phyloP scores from a whole-genome alignment of 176 grass and related monocot species.

The Triticum monococcum region DNA sequence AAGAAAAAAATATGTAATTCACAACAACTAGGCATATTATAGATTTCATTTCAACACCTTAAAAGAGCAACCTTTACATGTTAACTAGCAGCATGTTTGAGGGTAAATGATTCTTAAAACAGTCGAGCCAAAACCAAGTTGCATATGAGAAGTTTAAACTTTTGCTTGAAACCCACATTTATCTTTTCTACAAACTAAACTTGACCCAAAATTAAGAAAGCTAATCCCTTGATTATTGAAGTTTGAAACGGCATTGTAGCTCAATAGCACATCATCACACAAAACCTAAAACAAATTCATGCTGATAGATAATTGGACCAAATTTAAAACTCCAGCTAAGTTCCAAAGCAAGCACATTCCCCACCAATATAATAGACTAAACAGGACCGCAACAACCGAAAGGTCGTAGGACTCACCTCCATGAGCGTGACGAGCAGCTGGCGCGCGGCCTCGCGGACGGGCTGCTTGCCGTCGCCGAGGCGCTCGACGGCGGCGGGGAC shows the following conservation, averaged over 20 bases:
- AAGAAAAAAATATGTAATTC: neutral
- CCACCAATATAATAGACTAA: neutral
- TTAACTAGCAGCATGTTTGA: neutral
- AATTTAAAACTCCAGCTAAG: neutral
- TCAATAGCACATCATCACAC: neutral
- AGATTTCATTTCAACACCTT: neutral
- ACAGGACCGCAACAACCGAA: neutral
- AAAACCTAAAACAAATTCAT: neutral
- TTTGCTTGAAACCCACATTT: neutral
- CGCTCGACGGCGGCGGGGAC: constrained; percentile 83
- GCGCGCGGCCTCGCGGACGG: constrained; percentile 72
- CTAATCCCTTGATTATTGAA: neutral
- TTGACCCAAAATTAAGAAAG: neutral
- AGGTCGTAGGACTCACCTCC: constrained; percentile 47
- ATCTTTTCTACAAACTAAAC: neutral
- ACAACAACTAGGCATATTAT: neutral
- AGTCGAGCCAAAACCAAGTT: neutral
- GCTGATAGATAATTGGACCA: neutral
- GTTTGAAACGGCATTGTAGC: constrained; percentile 3
- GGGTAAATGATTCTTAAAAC: neutral
- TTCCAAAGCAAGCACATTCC: neutral
- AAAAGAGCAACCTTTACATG: neutral
- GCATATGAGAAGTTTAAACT: neutral
- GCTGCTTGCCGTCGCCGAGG: constrained; percentile 90
- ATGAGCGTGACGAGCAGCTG: constrained; percentile 90